Base-by-base conservation (phyloP, 495 filamentous ascomycete genomes). In the Trichoderma asperelloides region DNA sequence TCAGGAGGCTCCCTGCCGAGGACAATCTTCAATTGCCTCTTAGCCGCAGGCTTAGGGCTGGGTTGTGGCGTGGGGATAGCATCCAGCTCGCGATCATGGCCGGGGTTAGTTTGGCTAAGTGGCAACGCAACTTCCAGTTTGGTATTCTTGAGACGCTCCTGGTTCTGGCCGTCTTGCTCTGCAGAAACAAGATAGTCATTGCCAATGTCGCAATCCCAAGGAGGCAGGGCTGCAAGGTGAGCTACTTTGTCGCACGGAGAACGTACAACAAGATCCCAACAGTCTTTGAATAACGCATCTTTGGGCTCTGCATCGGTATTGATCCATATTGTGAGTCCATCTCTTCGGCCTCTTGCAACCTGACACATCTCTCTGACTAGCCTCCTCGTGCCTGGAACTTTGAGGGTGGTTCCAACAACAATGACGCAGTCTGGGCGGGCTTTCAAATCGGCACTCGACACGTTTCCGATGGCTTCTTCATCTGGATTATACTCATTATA, bases 401-500 rank as follows among this genome's bases (percentile, higher is more conserved):
- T 97, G 68, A 98, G 77, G 65, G 90, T 97, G 8, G 95, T 98
- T 39, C 95, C 95, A 18, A 96, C 96, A 33, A 98, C 96, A 66
- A 98, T 87, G 28, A 98, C 80, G 8, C 93, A 93, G 71, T 97
- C 96, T 0, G 95, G 95, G 43, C 92, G 84, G 39, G 87, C 86
- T 64, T 90, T 88, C 27, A 98, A 78, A 74, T 98, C 95, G 2
- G 91, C 86, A 62, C 84, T 87, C 68, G 93, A 90, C 15, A 96
- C 91, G 9, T 91, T 88, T 16, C 95, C 93, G 73, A 98, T 98
- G 23, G 95, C 93, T 68, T 96, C 94, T 62, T 93, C 91, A 69
- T 98, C 95, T 0, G 95, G 94, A 73, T 97, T 96, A 74, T 91
- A 89, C 76, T 98, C 95, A 76, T 98, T 97, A 80, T 98, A 98